These are phyloP conservation scores for Protea cynaroides DNA, from an alignment of 164 flowering plant genomes.

Conservation along the genomic window DNA sequence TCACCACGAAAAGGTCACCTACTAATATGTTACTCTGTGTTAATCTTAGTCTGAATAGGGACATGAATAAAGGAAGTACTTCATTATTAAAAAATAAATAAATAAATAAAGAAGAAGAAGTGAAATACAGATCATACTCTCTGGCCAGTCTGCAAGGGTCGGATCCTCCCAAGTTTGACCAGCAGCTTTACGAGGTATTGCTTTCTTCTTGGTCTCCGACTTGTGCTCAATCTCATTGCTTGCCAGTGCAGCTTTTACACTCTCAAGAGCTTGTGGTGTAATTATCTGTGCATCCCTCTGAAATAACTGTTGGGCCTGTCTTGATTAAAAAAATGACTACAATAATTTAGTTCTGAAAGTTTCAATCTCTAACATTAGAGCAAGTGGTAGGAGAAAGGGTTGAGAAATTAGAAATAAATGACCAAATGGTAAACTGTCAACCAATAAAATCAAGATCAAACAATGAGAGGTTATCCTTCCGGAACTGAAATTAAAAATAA, in stretches of 20 bases:
- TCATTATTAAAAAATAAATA: too few relatives aligned
- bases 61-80: neutral
- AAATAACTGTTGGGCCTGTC: constrained; percentile 93
- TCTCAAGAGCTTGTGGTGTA: constrained; percentile 93
- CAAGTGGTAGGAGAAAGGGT: too few relatives aligned
- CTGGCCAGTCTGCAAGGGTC: constrained; percentile 98
- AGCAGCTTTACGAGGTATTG: constrained; percentile 95
- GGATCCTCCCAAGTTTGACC: constrained; percentile 99
- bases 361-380: neutral
- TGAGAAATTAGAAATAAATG: too few relatives aligned
- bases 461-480: too few relatives aligned
- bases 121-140: constrained; percentile 45
- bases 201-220: constrained; percentile 88
- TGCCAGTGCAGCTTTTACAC: constrained; percentile 97
- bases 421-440: too few relatives aligned
- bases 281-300: constrained; percentile 93
- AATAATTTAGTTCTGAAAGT: neutral
- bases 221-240: constrained; percentile 95
- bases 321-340: neutral
- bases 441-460: too few relatives aligned
- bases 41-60: neutral
- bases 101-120: neutral
- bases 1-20: neutral
- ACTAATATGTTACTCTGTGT: neutral
- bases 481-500: too few relatives aligned